A percentile compares a stretch with the other conserved stretches of the same genome.
Conservation (phyloP, 2,329 filamentous ascomycete species). For the Cladophialophora bantiana region DNA sequence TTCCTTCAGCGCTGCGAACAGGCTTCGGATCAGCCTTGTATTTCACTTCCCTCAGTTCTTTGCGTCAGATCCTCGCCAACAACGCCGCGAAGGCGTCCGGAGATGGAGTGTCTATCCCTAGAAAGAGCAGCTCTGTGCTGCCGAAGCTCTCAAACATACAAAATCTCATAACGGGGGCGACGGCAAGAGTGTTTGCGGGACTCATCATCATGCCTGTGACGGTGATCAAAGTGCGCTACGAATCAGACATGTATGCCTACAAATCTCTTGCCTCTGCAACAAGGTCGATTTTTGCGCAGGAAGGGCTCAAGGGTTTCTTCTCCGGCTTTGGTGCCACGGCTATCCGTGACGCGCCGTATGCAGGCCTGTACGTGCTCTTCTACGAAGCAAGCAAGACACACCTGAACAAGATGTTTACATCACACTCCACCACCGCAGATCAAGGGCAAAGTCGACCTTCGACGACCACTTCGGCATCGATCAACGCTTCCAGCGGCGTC, state of each 20-base stretch:
- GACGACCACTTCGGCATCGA: slow-evolving; percentile 62
- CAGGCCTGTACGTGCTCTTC: slow-evolving; percentile 90
- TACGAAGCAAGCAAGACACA: slow-evolving; percentile 83
- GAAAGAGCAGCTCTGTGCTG: slow-evolving; percentile 64
- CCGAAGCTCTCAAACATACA: slow-evolving; percentile 82
- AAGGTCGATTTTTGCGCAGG: slow-evolving; percentile 73
- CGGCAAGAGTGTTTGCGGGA: slow-evolving; percentile 83
- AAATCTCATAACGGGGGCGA: slow-evolving; percentile 84
- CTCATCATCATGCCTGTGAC: slow-evolving; percentile 95
- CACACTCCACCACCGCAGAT: neutral
- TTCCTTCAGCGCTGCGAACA: slow-evolving; percentile 91
- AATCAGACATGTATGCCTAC: slow-evolving; percentile 86
- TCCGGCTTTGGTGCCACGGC: slow-evolving; percentile 93
- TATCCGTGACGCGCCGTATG: slow-evolving; percentile 93
- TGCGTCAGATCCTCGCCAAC: slow-evolving; percentile 68
- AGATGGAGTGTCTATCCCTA: slow-evolving; percentile 13
- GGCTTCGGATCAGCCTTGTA: slow-evolving; percentile 93
- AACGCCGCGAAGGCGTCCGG: slow-evolving; percentile 46
- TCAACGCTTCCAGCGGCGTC: slow-evolving; percentile 86
- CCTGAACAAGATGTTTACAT: slow-evolving; percentile 52
- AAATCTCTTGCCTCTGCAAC: slow-evolving; percentile 75
- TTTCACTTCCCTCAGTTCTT: slow-evolving; percentile 84
- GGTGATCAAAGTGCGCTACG: slow-evolving; percentile 94
- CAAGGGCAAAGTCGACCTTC: slow-evolving; percentile 18
- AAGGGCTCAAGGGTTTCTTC: slow-evolving; percentile 86